Conservation (phyloP, 148 eudicot species). For the Amaranthus hypochondriacus region DNA sequence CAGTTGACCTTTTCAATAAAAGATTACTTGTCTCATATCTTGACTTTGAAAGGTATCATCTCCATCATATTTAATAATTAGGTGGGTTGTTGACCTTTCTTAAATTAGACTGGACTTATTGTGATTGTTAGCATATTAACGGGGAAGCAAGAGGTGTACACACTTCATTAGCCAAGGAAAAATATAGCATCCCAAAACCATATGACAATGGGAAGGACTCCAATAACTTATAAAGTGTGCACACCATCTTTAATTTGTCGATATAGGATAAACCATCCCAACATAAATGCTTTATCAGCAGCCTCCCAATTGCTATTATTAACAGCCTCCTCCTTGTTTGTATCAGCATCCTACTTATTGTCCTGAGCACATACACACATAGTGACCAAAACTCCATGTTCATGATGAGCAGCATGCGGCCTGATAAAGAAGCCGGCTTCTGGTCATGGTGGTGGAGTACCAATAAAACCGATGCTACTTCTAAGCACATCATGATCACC, state of each 20-base stretch:
- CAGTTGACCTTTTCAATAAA: no score
- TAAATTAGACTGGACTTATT: no score
- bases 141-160: no score
- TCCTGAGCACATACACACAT: background rate
- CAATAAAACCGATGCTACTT: background rate
- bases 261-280: background rate
- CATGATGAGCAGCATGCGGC: background rate
- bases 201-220: no score
- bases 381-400: background rate
- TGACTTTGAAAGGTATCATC: no score
- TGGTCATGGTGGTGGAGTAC: constrained; percentile 12
- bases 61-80: no score
- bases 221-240: background rate
- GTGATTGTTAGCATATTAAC: no score
- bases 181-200: no score
- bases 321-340: background rate
- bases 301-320: background rate
- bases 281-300: background rate
- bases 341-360: background rate
- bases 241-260: background rate
- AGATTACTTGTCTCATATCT: no score
- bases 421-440: no score
- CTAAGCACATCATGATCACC: background rate
- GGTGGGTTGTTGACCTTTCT: no score
- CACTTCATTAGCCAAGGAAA: no score